These are phyloP conservation scores for Mycena haematopus DNA, from an alignment of 768 basidiomycete genomes.

Conservation along the genomic window DNA sequence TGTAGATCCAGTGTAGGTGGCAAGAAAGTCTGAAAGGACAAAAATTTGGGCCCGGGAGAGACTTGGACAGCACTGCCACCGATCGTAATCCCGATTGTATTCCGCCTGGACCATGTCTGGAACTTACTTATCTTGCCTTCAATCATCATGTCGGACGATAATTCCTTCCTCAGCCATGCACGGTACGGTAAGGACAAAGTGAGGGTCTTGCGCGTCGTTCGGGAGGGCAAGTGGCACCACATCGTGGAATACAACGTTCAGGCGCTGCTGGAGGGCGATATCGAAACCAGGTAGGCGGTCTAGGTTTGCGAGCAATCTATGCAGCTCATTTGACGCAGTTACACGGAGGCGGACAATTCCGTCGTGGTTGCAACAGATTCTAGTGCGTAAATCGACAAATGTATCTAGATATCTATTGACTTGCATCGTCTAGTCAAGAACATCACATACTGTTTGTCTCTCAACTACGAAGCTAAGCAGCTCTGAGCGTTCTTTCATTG, in stretches of 20 bases:
- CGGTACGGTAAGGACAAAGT: conserved; percentile 91
- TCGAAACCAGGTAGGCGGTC: conserved; percentile 64
- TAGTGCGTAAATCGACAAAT: conserved; percentile 50
- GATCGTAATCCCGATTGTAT: too few species aligned
- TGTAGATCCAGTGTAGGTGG: too few species aligned
- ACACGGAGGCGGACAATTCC: conserved; percentile 88
- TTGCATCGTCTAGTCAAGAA: conserved; percentile 59
- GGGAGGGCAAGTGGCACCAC: conserved; percentile 69
- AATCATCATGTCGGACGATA: neutral
- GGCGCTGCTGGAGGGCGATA: conserved; percentile 82
- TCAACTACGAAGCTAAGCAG: too few species aligned
- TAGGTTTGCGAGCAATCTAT: neutral
- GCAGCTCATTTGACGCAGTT: conserved; percentile 52
- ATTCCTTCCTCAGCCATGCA: conserved; percentile 48
- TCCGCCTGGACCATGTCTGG: neutral
- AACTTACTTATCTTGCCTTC: neutral
- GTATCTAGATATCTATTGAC: neutral
- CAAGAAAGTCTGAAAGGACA: too few species aligned
- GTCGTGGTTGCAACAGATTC: conserved; percentile 93
- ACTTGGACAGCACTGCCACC: too few species aligned
- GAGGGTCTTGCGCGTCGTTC: conserved; percentile 84
- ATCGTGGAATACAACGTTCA: conserved; percentile 87
- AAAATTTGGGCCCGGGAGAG: too few species aligned
- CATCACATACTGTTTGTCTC: conserved; percentile 63
- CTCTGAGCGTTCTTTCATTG: neutral